A percentile compares a stretch with the other conserved stretches of the same genome.
These are phyloP conservation scores for Pleurotus tuber-regium DNA, from an alignment of 768 basidiomycete genomes.

Conservation along the genomic window DNA sequence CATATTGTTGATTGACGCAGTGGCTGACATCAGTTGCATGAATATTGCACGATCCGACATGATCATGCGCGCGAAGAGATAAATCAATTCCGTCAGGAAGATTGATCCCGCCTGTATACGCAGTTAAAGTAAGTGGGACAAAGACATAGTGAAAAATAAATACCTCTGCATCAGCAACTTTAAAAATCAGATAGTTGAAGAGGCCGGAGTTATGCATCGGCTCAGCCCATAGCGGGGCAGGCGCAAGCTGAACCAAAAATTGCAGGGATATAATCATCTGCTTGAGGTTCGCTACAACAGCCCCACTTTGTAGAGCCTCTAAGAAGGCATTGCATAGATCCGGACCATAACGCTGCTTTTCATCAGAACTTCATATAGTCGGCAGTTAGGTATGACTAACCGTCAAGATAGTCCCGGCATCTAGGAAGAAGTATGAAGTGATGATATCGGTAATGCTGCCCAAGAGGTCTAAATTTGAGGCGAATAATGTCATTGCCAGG, in stretches of 20 bases:
- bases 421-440: conserved; percentile 79
- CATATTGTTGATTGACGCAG: conserved; percentile 44
- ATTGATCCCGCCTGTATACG: conserved; percentile 34
- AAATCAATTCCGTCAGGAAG: conserved; percentile 66
- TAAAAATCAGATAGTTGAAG: conserved; percentile 59
- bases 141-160: conserved; percentile 10
- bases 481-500: conserved; percentile 54
- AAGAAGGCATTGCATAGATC: conserved; percentile 59
- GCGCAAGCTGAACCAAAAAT: conserved; percentile 61
- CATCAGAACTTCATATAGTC: not conserved
- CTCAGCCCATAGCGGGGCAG: conserved; percentile 67
- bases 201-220: conserved; percentile 72
- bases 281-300: conserved; percentile 52
- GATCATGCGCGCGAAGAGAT: conserved; percentile 71
- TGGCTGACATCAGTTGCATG: conserved; percentile 64
- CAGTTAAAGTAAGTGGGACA: conserved; percentile 4
- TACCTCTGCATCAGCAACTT: conserved; percentile 68
- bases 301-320: conserved; percentile 46
- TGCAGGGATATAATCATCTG: conserved; percentile 59
- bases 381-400: conserved; percentile 33
- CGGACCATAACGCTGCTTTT: conserved; percentile 45
- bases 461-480: conserved; percentile 70
- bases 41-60: conserved; percentile 68
- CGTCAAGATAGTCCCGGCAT: conserved; percentile 58
- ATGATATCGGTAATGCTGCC: conserved; percentile 65